These are phyloP conservation scores for Silene conica DNA, from an alignment of 148 eudicot species.

Conservation along the genomic window DNA sequence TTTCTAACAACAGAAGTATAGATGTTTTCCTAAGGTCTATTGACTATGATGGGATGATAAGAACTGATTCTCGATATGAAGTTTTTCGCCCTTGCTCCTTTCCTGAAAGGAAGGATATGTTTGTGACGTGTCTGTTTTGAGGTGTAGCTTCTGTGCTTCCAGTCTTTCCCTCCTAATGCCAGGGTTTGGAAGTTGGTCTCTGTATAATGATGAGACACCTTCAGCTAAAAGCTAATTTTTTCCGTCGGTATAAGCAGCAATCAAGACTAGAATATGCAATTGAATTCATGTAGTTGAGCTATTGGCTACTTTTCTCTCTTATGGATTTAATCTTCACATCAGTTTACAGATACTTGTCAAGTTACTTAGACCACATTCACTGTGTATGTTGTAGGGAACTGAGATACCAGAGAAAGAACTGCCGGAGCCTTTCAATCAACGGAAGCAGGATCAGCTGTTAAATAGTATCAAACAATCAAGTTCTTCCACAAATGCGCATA, in stretches of 20 bases:
- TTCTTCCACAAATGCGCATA: background rate
- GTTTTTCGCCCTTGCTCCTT: no score
- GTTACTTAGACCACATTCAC: background rate
- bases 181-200: slow-evolving; percentile 2
- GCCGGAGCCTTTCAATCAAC: slow-evolving; percentile 61
- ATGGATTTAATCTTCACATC: background rate
- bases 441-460: slow-evolving; percentile 20
- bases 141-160: background rate
- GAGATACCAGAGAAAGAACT: slow-evolving; percentile 65
- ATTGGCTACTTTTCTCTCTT: background rate
- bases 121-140: no score
- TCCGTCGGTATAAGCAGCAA: background rate
- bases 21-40: no score
- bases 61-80: no score
- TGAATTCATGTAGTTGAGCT: background rate
- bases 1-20: no score
- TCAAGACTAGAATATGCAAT: background rate
- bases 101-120: no score
- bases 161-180: background rate
- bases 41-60: no score
- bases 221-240: background rate
- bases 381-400: slow-evolving; percentile 44
- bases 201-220: background rate
- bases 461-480: slow-evolving; percentile 17
- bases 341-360: background rate